Percentiles rank a stretch among this genome's conserved stretches.
phyloP scores from a whole-genome alignment of 164 flowering plant species.

The Dillenia turbinata region DNA sequence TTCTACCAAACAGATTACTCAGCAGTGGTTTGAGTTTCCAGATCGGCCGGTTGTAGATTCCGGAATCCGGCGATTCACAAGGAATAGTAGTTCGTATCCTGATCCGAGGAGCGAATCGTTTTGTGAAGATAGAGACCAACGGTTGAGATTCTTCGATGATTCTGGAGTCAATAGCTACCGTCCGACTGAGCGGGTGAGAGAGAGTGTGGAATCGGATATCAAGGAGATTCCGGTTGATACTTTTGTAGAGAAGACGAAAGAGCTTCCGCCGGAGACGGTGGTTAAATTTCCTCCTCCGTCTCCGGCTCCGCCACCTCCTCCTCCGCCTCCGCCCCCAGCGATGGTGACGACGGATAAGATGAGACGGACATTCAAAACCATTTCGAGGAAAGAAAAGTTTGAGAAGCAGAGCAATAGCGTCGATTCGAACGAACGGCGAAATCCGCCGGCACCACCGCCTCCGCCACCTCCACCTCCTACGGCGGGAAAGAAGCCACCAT shows the following conservation, averaged over 20 bases:
- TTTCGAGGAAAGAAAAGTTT: conserved; percentile 9
- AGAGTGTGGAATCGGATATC: conserved; percentile 13
- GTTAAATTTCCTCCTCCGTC: conserved; percentile 32
- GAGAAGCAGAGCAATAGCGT: conserved; percentile 4
- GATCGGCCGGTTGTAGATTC: conserved; percentile 17
- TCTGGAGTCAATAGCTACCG: conserved; percentile 37
- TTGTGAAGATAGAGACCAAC: conserved; percentile 27
- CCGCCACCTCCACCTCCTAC: conserved; percentile 21
- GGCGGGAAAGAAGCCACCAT: not conserved
- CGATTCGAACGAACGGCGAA: conserved; percentile 5
- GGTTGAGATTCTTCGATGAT: conserved; percentile 57
- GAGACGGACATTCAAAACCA: conserved; percentile 17
- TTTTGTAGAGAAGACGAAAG: conserved; percentile 20
- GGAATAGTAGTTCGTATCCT: conserved; percentile 77
- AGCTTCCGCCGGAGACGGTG: conserved; percentile 17
- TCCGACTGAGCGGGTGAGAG: conserved; percentile 7
- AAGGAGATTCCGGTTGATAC: conserved; percentile 55
- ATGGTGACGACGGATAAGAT: conserved; percentile 8
- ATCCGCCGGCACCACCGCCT: conserved; percentile 15
- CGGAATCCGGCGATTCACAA: conserved; percentile 28
- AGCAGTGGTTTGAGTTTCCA: conserved; percentile 32
- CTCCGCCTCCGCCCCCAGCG: conserved; percentile 17
- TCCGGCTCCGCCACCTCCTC: conserved; percentile 15
- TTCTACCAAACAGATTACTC: not conserved
- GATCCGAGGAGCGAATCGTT: conserved; percentile 49